Evolutionary conservation across 345 rosid genomes (phyloP), one percentile per base, ranked within the genome.

Genomic region (Eucalyptus urophylla): DNA sequence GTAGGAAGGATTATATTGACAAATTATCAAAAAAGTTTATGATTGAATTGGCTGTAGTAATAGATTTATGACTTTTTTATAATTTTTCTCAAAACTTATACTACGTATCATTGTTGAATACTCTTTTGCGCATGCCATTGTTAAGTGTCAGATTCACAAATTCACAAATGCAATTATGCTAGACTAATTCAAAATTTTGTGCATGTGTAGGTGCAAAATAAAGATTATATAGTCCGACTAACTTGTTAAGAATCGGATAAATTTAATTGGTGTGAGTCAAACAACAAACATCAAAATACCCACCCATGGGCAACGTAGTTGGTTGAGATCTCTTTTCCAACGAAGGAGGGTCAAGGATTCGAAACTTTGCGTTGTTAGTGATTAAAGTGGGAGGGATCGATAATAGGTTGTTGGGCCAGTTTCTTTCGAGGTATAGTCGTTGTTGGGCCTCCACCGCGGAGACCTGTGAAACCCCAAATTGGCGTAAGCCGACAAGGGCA

Each of bases 381-480:
- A 50, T 50, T 5, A 14, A 50, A 50, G 1, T 1, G 3, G 17
- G 51, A 3, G 51, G 47, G 6, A 1, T 0, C 0, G 53, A 3
- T 5, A 14, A 14, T 50, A 14, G 0, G 17, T 50, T 50, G 53
- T 14, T 50, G 53, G 53, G 53, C 17, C 3, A 49, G 0, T 49
- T 49, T 14, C 51, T 0, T 14, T 0, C 3, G 7, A 50, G 53
- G 1, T 14, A 50, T 50, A 50, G 7, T 50, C 0, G 3, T 0
- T 50, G 1, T 14, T 50, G 7, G 17, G 17, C 53, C 17, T 50
- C 17, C 3, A 49, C 17, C 7, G 3, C 0, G 17, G 17, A 50
- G 53, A 7, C 17, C 6, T 5, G 17, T 50, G 17, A 50, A 14
- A 50, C 53, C 51, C 17, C 51, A 49, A 49, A 49, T 49, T 1